Conservation (phyloP, 306 rosid genomes). For the Myrica gale region DNA sequence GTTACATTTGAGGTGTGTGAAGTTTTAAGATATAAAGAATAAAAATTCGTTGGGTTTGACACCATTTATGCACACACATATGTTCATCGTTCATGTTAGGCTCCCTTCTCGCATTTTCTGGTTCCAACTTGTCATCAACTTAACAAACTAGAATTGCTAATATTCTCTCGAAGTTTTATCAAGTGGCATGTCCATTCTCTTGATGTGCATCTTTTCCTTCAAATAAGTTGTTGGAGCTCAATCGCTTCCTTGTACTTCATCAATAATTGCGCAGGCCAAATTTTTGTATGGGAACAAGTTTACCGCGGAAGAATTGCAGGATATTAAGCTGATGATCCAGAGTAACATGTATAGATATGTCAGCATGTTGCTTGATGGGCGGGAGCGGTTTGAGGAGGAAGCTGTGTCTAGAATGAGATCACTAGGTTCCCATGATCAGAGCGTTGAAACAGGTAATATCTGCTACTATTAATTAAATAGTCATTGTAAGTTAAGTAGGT, state of each 20-base stretch:
- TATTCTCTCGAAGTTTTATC: neutral
- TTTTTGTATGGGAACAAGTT: constrained; percentile 82
- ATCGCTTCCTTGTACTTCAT: constrained; percentile 24
- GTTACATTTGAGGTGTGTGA: neutral
- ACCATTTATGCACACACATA: neutral
- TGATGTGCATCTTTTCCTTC: neutral
- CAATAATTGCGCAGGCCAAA: constrained; percentile 65
- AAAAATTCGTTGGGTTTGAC: neutral
- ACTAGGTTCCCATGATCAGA: constrained; percentile 42
- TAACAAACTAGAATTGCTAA: constrained; percentile 1
- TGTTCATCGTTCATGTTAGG: neutral
- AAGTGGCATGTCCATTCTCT: neutral
- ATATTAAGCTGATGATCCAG: constrained; percentile 89
- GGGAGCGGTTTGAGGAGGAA: constrained; percentile 98
- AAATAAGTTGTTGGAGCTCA: neutral
- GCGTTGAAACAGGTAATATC: constrained; percentile 49
- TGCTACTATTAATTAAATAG: neutral
- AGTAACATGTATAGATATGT: constrained; percentile 95
- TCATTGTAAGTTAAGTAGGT: neutral
- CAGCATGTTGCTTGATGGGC: constrained; percentile 92
- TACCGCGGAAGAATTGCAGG: constrained; percentile 68
- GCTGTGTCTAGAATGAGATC: constrained; percentile 49
- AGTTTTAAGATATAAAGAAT: neutral
- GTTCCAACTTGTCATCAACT: constrained; percentile 3
- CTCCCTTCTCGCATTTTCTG: neutral